Base-by-base conservation (phyloP, 1,139 yeast genomes). In the Pichia norvegensis region DNA sequence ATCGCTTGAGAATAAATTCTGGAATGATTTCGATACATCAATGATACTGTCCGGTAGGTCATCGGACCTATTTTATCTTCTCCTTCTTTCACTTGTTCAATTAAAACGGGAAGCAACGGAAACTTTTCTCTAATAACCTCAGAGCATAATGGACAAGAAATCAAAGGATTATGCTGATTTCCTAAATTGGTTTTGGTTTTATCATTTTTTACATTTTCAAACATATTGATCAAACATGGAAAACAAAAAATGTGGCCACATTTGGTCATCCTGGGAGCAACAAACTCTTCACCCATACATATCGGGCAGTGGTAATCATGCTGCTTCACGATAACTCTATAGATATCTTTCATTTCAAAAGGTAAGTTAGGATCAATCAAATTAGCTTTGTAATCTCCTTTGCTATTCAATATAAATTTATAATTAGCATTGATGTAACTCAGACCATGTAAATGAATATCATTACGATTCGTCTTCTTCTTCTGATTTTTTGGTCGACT, bases 201-300 rank as follows among this genome's bases (percentile, higher is more conserved):
- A 29, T 50, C 49, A 44, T 40, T 50, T 51, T 33, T 45, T 43
- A 52, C 47, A 20, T 83, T 76, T 37, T 78, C 85, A 46, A 87
- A 67, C 57, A 85, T 76, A 36, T 90, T 76, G 45, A 87, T 64
- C 36, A 90, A 65, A 61, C 99, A 94, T 27, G 88, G 79, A 46
- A 79, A 73, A 61, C 99, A 94, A 58, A 92, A 76, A 14, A 88
- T 74, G 61, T 94, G 99, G 4, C 99, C 98, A 67, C 99, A 94
- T 17, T 81, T 75, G 29, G 88, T 79, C 97, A 94, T 94, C 46
- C 97, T 70, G 1, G 98, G 97, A 0, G 97, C 97, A 35, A 85
- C 75, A 10, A 92, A 85, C 20, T 80, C 82, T 46, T 85, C 95
- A 29, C 83, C 75, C 17, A 92, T 69, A 62, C 99, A 94, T 33